Evolutionary conservation across 208 protist species (phyloP), one percentile per base, ranked within the genome.

Genomic region (Leishmania guyanensis): DNA sequence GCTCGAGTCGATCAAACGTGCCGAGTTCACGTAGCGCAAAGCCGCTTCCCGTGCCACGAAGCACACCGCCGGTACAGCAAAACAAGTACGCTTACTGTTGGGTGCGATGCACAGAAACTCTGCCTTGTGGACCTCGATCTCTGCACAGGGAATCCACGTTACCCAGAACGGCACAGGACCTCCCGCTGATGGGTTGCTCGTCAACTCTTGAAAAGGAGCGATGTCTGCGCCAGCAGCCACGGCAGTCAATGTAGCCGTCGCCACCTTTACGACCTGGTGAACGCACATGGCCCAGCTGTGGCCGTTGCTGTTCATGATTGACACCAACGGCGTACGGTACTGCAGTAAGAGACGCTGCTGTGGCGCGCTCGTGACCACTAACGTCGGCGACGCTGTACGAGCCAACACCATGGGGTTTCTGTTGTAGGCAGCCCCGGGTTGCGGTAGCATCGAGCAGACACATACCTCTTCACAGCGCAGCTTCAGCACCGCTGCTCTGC

Each of bases 201-300:
- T 29, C 0, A 17, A 43, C 53, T 12, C 20, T 3, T 56, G 48
- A 1, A 14, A 33, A 56, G 53, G 5, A 33, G 74, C 20, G 36
- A 29, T 26, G 5, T 26, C 56, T 6, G 33, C 56, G 17, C 3
- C 39, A 20, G 69, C 69, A 51, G 20, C 46, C 53, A 58, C 3
- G 16, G 72, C 46, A 50, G n/a, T 51, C 26, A 62, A 39, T 9
- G 43, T 48, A 2, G 48, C 64, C 12, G 2, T 46, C 48, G 82
- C 29, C 50, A 77, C 50, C 20, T 36, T 33, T 12, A 74, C 51
- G 2, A 51, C 53, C 10, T 68, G 73, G n/a, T 68, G 39, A 1
- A 58, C 53, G 43, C 77, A 82, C 50, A 86, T 43, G 8, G 51
- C 78, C 82, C 82, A 86, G 78, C 73, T 79, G 78, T 82, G 74